Conservation (phyloP, 2,329 filamentous ascomycete genomes). For the Teratosphaeria epicoccoides region DNA sequence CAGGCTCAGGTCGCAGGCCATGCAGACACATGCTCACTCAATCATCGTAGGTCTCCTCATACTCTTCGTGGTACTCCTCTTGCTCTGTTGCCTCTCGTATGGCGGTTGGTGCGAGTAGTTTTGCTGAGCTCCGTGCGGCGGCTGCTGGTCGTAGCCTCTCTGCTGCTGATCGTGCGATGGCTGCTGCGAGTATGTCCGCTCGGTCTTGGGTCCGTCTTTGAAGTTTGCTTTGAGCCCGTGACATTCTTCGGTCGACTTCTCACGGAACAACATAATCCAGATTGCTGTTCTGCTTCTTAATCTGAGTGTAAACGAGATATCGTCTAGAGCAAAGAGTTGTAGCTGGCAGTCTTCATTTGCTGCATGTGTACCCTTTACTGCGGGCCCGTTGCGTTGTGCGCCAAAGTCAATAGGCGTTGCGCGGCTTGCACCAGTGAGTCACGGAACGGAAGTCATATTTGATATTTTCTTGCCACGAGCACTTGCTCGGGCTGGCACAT, state of each 20-base stretch:
- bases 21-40: not conserved
- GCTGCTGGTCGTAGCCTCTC: constrained; percentile 7
- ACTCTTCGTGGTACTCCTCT: constrained; percentile 42
- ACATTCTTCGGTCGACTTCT: constrained; percentile 37
- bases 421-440: not conserved
- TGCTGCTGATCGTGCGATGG: constrained; percentile 6
- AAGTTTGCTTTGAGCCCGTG: constrained; percentile 29
- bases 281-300: not conserved
- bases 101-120: constrained; percentile 19
- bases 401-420: not conserved
- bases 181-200: constrained; percentile 16
- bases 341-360: not conserved
- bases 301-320: not conserved
- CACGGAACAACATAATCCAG: constrained; percentile 38
- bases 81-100: constrained; percentile 18
- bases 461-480: no score
- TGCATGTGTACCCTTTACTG: not conserved
- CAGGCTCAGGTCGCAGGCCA: not conserved
- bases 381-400: not conserved
- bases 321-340: not conserved
- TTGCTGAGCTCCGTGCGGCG: constrained; percentile 19
- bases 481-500: no score
- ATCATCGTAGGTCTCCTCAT: constrained; percentile 34
- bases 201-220: constrained; percentile 25
- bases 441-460: not conserved